A percentile compares a stretch with the other conserved stretches of the same genome.
Conservation (phyloP, 140 eudicot species). For the Bidens hawaiensis region DNA sequence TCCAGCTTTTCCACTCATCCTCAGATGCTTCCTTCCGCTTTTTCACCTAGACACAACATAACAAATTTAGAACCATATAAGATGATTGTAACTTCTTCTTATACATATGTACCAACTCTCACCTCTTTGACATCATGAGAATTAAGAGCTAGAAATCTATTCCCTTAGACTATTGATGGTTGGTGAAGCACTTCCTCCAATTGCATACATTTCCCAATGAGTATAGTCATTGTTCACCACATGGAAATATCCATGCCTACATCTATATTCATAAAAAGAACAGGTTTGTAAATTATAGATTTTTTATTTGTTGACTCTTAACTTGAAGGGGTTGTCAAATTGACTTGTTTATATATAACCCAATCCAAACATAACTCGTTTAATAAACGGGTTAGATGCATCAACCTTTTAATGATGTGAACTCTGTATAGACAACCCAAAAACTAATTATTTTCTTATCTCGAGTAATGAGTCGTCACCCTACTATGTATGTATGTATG, state of each 20-base stretch:
- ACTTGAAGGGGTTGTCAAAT: too few relatives aligned
- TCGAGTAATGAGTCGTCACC: too few relatives aligned
- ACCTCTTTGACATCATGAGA: slow-evolving; percentile 38
- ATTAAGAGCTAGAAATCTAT: slow-evolving; percentile 45
- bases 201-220: slow-evolving; percentile 61
- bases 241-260: slow-evolving; percentile 54
- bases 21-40: slow-evolving; percentile 34
- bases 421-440: too few relatives aligned
- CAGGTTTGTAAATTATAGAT: too few relatives aligned
- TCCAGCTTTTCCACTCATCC: slow-evolving; percentile 43
- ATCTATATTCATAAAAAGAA: slow-evolving; percentile 19
- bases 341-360: too few relatives aligned
- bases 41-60: slow-evolving; percentile 29
- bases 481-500: too few relatives aligned
- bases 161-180: slow-evolving; percentile 57
- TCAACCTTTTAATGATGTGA: too few relatives aligned
- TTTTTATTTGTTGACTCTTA: too few relatives aligned
- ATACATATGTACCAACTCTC: slow-evolving; percentile 1
- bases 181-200: slow-evolving; percentile 60
- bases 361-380: too few relatives aligned
- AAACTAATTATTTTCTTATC: too few relatives aligned
- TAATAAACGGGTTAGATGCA: too few relatives aligned
- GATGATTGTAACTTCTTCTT: slow-evolving; percentile 4
- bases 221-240: slow-evolving; percentile 60
- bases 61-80: neutral